Conservation (phyloP, 2,329 filamentous ascomycete genomes). For the Pseudogymnoascus pannorum region DNA sequence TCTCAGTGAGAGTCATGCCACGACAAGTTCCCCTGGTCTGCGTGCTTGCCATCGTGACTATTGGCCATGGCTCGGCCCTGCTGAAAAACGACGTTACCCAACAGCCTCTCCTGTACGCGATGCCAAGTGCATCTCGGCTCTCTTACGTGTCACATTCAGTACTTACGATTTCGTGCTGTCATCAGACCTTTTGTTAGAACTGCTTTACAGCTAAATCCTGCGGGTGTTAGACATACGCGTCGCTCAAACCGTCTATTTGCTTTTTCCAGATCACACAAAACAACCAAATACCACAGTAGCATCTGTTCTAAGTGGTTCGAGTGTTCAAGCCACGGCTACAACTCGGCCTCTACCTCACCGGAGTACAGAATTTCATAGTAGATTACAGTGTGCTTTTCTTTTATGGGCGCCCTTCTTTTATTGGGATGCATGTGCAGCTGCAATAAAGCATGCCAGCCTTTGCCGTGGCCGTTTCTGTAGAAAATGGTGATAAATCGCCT, state of each 20-base stretch:
- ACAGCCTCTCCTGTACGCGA: neutral
- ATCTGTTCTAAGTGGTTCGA: neutral
- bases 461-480: neutral
- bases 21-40: neutral
- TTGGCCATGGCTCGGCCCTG: neutral
- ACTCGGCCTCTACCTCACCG: neutral
- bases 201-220: neutral
- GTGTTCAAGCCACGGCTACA: neutral
- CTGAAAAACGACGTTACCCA: neutral
- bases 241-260: neutral
- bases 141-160: neutral
- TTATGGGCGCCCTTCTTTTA: no score
- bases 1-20: neutral
- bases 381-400: neutral
- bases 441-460: neutral
- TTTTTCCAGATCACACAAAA: neutral
- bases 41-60: neutral
- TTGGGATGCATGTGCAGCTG: neutral
- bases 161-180: neutral
- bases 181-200: neutral
- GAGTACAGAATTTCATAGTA: neutral
- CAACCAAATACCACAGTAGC: neutral
- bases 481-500: neutral
- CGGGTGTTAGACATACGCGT: neutral
- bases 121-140: neutral